Percentiles rank a stretch among this genome's conserved stretches.
These are phyloP conservation scores for Penicillium roqueforti DNA, from an alignment of 495 filamentous ascomycete species.

Conservation along the genomic window DNA sequence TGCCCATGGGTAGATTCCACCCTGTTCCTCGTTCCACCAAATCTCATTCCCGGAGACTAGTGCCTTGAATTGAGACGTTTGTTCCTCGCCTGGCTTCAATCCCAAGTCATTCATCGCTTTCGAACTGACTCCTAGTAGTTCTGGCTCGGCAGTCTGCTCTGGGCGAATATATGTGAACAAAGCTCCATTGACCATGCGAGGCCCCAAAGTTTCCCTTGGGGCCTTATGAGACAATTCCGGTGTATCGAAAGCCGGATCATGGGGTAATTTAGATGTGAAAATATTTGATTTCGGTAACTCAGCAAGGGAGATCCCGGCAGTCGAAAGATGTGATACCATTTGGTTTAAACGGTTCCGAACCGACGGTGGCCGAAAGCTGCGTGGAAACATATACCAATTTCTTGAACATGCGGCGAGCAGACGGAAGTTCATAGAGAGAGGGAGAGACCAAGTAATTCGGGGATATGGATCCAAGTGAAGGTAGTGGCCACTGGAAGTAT, in stretches of 20 bases:
- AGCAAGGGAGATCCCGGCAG: conserved; percentile 45
- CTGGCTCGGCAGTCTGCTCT: conserved; percentile 60
- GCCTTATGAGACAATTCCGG: conserved; percentile 75
- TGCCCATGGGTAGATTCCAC: conserved; percentile 89
- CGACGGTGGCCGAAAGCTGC: neutral
- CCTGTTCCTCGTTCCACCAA: conserved; percentile 52
- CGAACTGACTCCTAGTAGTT: conserved; percentile 74
- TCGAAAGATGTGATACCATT: conserved; percentile 55
- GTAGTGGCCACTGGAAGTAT: neutral
- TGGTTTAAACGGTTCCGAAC: conserved; percentile 25
- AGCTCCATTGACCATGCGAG: conserved; percentile 79
- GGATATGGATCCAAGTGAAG: neutral
- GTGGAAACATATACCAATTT: conserved; percentile 27
- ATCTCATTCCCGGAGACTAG: conserved; percentile 78
- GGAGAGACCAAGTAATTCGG: neutral
- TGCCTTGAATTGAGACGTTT: conserved; percentile 69
- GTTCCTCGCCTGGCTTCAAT: conserved; percentile 59
- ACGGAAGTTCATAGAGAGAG: conserved; percentile 14
- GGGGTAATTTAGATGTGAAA: conserved; percentile 74
- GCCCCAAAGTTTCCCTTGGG: conserved; percentile 68
- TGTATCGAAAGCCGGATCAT: conserved; percentile 76
- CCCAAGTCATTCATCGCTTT: conserved; percentile 76
- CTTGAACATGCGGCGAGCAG: conserved; percentile 1
- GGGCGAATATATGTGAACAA: conserved; percentile 89
- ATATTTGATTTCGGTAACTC: conserved; percentile 81